A percentile compares a stretch with the other conserved stretches of the same genome.
Conservation (phyloP, 345 rosid genomes). For the Anastatica hierochuntica region DNA sequence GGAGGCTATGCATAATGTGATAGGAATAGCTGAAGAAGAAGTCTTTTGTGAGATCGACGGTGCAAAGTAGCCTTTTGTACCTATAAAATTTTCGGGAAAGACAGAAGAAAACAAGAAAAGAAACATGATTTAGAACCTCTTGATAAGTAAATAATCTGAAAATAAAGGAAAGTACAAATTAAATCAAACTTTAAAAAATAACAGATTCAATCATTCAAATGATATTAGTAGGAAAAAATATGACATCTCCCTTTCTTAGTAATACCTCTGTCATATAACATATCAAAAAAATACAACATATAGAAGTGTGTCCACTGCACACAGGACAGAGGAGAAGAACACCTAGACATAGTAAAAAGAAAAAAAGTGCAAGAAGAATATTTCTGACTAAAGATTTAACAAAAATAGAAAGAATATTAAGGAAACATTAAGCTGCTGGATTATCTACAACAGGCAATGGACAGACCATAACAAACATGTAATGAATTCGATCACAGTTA, state of each 20-base stretch:
- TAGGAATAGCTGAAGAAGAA: slow-evolving; percentile 98
- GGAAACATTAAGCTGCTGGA: slow-evolving; percentile 21
- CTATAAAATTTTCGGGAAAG: slow-evolving; percentile 35
- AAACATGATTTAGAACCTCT: slow-evolving; percentile 29
- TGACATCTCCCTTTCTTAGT: slow-evolving; percentile 40
- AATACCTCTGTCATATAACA: slow-evolving; percentile 57
- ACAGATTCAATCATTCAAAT: slow-evolving; percentile 11
- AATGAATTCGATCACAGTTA: slow-evolving; percentile 22
- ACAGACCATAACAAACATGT: slow-evolving; percentile 19
- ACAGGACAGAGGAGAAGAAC: slow-evolving; percentile 45
- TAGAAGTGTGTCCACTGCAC: slow-evolving; percentile 54
- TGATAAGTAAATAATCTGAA: slow-evolving; percentile 10
- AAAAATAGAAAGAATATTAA: slow-evolving; percentile 15
- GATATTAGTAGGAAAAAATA: slow-evolving; percentile 19
- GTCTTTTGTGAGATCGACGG: slow-evolving; percentile 90
- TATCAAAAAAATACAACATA: slow-evolving; percentile 48
- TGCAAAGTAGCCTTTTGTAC: slow-evolving; percentile 95
- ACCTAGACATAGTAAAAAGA: slow-evolving; percentile 38
- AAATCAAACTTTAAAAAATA: slow-evolving; percentile 15
- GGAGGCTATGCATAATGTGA: slow-evolving; percentile 74
- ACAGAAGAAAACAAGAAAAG: slow-evolving; percentile 21
- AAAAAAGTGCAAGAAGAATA: slow-evolving; percentile 32
- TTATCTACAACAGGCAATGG: slow-evolving; percentile 8
- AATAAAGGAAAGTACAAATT: slow-evolving; percentile 7
- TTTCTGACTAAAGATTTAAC: slow-evolving; percentile 16